Conservation (phyloP, 148 eudicot genomes). For the Cornus kousa region DNA sequence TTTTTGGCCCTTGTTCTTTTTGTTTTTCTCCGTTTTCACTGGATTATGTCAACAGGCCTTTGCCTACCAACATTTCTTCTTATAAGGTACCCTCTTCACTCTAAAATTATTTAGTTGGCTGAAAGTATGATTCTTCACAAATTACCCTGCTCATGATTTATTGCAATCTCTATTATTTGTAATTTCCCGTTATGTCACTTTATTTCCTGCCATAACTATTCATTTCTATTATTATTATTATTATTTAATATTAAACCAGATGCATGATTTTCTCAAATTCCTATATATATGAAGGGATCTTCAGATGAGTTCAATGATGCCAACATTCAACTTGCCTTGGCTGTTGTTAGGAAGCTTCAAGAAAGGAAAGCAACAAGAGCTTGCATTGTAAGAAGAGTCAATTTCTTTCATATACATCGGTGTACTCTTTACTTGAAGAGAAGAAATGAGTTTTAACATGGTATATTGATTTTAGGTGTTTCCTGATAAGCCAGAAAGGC, state of each 20-base stretch:
- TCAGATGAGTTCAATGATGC: constrained; percentile 96
- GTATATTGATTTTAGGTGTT: constrained; percentile 52
- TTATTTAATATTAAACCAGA: constrained; percentile 41
- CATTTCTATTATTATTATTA: not conserved
- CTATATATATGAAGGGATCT: constrained; percentile 88
- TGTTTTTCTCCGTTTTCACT: not conserved
- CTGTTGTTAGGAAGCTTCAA: constrained; percentile 78
- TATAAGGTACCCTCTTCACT: constrained; percentile 65
- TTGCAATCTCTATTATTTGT: not conserved
- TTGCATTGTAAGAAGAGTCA: constrained; percentile 61
- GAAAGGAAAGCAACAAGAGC: constrained; percentile 68
- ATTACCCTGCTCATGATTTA: not conserved
- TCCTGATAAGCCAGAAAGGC: constrained; percentile 95
- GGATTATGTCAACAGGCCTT: constrained; percentile 58
- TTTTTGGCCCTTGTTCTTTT: not conserved
- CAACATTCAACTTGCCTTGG: constrained; percentile 85
- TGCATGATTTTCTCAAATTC: constrained; percentile 56
- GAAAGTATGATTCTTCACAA: not conserved
- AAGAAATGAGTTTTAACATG: not conserved
- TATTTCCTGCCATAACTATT: not conserved
- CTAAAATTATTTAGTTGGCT: constrained; percentile 6
- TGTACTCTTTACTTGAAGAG: not conserved
- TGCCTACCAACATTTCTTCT: constrained; percentile 84
- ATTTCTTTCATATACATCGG: not conserved
- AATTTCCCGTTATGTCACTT: not conserved